Evolutionary conservation across 768 basidiomycete genomes (phyloP), one percentile per base, ranked within the genome.

Genomic region (Strobilomyces echinocephalus): DNA sequence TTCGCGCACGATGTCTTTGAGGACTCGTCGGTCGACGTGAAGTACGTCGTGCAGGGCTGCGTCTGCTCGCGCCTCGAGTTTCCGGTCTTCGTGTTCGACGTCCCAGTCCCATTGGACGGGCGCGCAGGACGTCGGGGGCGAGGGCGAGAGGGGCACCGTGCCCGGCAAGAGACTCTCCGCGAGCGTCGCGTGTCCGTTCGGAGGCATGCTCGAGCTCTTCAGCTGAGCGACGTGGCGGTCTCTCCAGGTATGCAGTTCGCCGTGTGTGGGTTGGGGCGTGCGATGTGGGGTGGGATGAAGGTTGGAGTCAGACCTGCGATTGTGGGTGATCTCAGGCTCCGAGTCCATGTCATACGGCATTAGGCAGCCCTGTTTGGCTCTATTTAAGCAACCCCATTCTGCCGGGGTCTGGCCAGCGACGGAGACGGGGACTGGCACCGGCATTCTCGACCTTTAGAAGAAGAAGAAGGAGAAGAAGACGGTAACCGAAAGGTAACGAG

Each of bases 1-100:
- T 63, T 90, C 87, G 44, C 81, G 75, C 8, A 92, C 83, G 40
- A 92, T 83, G 58, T 90, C 88, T 68, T 82, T 86, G 56, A 93
- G 73, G 20, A 89, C 75, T 50, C 77, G 77, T 51, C 90, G 72
- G 69, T 92, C 91, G 24, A 92, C 84, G 50, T 81, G 81, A 61
- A 92, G 77, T 10, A 77, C 73, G 33, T 79, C 79, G 60, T 88
- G 85, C 18, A 83, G 60, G 4, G 78, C 78, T 14, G 79, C 78
- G 57, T 89, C 88, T 3, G 79, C 81, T 60, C 77, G 79, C 2
- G 79, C 76, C 68, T 91, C 88, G 34, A 70, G 76, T 61, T 73
- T 76, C 42, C 88, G 73, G 66, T 90, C 87, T n/a, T 73, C 81
- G 50, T 84, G 85, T 67, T 90, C 88, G 33, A 77, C 61, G 18